These are phyloP conservation scores for Megacollybia marginata DNA, from an alignment of 768 basidiomycete species.

Conservation along the genomic window DNA sequence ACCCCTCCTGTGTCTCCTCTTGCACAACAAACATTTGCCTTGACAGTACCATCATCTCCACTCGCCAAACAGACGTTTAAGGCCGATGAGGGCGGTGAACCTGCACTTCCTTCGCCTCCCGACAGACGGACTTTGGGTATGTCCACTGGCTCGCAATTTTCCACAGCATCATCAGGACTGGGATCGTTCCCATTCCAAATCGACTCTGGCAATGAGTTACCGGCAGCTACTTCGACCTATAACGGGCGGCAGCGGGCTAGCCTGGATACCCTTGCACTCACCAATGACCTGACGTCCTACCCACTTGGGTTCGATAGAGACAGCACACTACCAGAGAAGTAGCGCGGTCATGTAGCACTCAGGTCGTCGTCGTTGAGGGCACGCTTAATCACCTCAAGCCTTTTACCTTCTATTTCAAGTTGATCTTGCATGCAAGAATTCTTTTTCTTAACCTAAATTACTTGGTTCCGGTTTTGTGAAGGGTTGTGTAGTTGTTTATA, in stretches of 20 bases:
- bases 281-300: constrained; percentile 77
- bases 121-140: constrained; percentile 57
- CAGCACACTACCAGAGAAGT: constrained; percentile 20
- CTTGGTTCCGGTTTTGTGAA: not conserved
- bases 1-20: constrained; percentile 73
- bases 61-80: constrained; percentile 12
- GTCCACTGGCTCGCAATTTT: constrained; percentile 71
- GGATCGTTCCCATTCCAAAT: constrained; percentile 86
- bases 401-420: not conserved
- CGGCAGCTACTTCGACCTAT: constrained; percentile 27
- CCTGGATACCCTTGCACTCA: constrained; percentile 78
- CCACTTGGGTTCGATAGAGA: constrained; percentile 67
- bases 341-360: not conserved
- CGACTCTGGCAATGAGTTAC: constrained; percentile 47
- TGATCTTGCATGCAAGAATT: constrained; percentile 2
- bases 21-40: constrained; percentile 45
- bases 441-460: constrained; percentile 1
- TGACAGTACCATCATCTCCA: constrained; percentile 7
- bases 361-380: not conserved
- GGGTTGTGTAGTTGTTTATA: not conserved
- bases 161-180: constrained; percentile 73
- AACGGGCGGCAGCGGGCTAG: constrained; percentile 65
- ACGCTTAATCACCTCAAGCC: not conserved
- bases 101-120: constrained; percentile 44
- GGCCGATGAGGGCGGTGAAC: constrained; percentile 15